Conservation (phyloP, 257 asterid species). For the Buddleja alternifolia region DNA sequence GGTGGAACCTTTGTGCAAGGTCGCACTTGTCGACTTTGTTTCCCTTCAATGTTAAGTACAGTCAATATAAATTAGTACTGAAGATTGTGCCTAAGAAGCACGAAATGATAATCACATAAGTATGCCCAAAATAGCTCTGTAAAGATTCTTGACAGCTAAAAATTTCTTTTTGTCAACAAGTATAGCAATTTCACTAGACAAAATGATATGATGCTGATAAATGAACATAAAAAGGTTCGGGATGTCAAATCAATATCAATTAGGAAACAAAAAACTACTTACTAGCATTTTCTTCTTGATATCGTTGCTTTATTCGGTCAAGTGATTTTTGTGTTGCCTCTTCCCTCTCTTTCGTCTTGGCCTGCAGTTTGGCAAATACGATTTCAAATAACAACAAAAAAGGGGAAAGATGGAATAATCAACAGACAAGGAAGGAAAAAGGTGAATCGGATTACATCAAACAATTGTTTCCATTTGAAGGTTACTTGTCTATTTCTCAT, state of each 20-base stretch:
- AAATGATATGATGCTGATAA: not conserved
- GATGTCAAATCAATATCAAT: not conserved
- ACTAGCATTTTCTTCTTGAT: constrained; percentile 70
- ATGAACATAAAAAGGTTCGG: not conserved
- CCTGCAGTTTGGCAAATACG: constrained; percentile 46
- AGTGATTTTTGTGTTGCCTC: constrained; percentile 50
- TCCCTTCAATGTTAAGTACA: constrained; percentile 51
- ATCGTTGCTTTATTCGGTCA: constrained; percentile 59
- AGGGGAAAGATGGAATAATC: constrained; percentile 4
- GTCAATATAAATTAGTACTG: constrained; percentile 10
- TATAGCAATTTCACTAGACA: not conserved
- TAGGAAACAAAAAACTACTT: constrained; percentile 39
- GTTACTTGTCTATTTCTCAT: constrained; percentile 51
- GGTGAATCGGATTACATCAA: constrained; percentile 49
- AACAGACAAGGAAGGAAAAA: constrained; percentile 18
- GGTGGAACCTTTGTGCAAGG: constrained; percentile 90
- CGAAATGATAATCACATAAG: not conserved
- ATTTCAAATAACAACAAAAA: constrained; percentile 26
- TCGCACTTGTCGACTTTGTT: constrained; percentile 78
- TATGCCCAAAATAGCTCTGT: not conserved
- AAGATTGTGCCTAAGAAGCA: not conserved
- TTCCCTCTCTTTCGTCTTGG: constrained; percentile 63
- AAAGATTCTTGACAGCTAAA: not conserved
- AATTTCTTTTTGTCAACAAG: constrained; percentile 6
- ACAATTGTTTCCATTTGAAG: constrained; percentile 67